Percentiles rank a stretch among this genome's conserved stretches.
phyloP scores from a whole-genome alignment of 441 rosid species.

The Corymbia calophylla region DNA sequence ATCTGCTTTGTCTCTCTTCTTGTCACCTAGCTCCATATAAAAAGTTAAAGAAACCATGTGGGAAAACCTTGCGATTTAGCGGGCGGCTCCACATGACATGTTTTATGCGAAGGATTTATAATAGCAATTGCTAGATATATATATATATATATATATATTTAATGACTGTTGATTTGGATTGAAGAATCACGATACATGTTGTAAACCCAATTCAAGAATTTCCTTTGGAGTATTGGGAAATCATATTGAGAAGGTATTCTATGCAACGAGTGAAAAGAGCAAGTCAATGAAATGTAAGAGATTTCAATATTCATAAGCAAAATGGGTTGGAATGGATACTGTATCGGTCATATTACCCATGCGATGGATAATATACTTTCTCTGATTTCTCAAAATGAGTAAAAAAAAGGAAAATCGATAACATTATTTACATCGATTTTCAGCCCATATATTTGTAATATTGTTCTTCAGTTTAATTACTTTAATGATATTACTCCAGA shows the following conservation, averaged over 20 bases:
- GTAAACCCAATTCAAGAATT: neutral
- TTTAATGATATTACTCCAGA: neutral
- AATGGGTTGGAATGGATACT: neutral
- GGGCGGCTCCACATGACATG: neutral
- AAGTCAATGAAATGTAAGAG: neutral
- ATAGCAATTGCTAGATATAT: neutral
- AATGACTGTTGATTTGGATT: neutral
- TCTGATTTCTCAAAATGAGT: neutral
- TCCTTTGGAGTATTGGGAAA: neutral
- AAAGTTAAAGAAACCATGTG: neutral
- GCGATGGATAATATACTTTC: neutral
- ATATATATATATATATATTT: too few species aligned
- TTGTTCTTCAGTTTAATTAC: neutral
- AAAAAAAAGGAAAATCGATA: neutral
- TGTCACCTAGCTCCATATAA: neutral
- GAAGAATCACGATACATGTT: neutral
- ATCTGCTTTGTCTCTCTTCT: neutral
- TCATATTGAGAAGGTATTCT: too few species aligned
- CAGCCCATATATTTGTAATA: neutral
- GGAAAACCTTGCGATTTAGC: neutral
- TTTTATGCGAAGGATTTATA: neutral
- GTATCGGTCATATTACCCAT: too few species aligned
- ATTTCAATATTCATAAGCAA: neutral
- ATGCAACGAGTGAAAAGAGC: neutral
- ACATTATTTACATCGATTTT: neutral